A percentile compares a stretch with the other conserved stretches of the same genome.
Conservation (phyloP, 805 yeast species). For the Metschnikowia gelsemii region DNA sequence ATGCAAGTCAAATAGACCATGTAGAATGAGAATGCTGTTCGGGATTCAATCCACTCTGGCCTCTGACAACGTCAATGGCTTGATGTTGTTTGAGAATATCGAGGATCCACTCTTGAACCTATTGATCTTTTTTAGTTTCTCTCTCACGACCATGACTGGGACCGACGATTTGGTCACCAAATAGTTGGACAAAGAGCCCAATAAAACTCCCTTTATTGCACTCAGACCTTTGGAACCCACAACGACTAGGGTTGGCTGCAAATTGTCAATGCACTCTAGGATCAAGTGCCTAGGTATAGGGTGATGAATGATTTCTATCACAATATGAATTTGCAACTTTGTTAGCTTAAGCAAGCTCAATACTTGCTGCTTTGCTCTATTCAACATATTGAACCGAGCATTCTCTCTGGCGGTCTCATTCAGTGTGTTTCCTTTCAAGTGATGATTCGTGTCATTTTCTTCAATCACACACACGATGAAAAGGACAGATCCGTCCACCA, state of each 20-base stretch:
- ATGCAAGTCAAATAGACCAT: not conserved
- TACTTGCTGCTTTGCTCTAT: slow-evolving; percentile 45
- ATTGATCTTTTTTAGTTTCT: slow-evolving; percentile 66
- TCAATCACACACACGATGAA: slow-evolving; percentile 62
- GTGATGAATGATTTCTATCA: slow-evolving; percentile 71
- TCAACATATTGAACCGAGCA: slow-evolving; percentile 39
- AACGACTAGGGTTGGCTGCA: slow-evolving; percentile 70
- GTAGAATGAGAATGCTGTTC: not conserved
- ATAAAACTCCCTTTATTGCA: slow-evolving; percentile 69
- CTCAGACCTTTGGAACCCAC: slow-evolving; percentile 75
- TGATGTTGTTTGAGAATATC: slow-evolving; percentile 55
- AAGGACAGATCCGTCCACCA: slow-evolving; percentile 78
- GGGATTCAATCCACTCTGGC: slow-evolving; percentile 42
- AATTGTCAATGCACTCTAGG: slow-evolving; percentile 65
- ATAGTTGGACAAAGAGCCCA: slow-evolving; percentile 72
- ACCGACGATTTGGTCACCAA: slow-evolving; percentile 68
- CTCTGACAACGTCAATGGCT: slow-evolving; percentile 49
- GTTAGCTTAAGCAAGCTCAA: slow-evolving; percentile 57
- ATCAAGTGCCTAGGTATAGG: slow-evolving; percentile 72
- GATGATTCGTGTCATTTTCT: slow-evolving; percentile 43
- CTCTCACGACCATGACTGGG: slow-evolving; percentile 80
- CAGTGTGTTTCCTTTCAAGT: slow-evolving; percentile 38
- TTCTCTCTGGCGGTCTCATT: slow-evolving; percentile 39
- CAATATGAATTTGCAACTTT: slow-evolving; percentile 69
- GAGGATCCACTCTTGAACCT: slow-evolving; percentile 50